A percentile compares a stretch with the other conserved stretches of the same genome.
phyloP scores from a whole-genome alignment of 2,329 filamentous ascomycete genomes.

The Colletotrichum sp. region DNA sequence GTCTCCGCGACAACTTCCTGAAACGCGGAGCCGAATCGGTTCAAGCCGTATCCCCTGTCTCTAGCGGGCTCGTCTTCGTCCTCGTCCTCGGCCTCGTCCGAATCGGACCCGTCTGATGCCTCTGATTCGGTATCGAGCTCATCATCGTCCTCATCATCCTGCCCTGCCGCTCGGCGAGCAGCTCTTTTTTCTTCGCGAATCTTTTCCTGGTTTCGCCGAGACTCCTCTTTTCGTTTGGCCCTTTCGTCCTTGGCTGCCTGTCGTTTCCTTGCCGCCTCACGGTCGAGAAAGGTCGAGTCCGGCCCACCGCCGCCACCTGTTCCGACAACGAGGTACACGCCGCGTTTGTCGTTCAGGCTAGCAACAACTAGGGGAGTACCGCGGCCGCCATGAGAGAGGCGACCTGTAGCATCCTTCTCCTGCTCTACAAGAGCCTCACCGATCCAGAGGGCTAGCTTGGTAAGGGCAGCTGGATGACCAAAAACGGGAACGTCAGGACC shows the following conservation, averaged over 20 bases:
- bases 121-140: constrained; percentile 49
- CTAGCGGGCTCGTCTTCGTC: constrained; percentile 61
- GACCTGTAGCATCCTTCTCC: constrained; percentile 78
- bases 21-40: constrained; percentile 93
- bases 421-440: constrained; percentile 91
- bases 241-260: constrained; percentile 69
- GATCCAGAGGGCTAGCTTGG: constrained; percentile 93
- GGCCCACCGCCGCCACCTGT: constrained; percentile 86
- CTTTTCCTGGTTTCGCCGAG: constrained; percentile 60
- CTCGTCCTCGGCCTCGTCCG: constrained; percentile 61
- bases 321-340: constrained; percentile 91
- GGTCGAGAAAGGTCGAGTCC: constrained; percentile 71
- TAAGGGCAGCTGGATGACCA: constrained; percentile 89
- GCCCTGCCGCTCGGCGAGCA: constrained; percentile 53
- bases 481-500: constrained; percentile 92
- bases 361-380: constrained; percentile 90
- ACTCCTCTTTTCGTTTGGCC: constrained; percentile 65
- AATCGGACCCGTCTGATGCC: constrained; percentile 42
- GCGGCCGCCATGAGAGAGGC: constrained; percentile 69
- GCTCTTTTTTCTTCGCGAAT: constrained; percentile 66
- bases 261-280: constrained; percentile 68
- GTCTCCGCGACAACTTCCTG: constrained; percentile 94
- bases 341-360: constrained; percentile 83
- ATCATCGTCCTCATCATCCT: constrained; percentile 56
- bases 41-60: constrained; percentile 75